Evolutionary conservation across 371 early-diverging fungal genomes (phyloP).

Genomic region (Syncephalastrum monosporum): DNA sequence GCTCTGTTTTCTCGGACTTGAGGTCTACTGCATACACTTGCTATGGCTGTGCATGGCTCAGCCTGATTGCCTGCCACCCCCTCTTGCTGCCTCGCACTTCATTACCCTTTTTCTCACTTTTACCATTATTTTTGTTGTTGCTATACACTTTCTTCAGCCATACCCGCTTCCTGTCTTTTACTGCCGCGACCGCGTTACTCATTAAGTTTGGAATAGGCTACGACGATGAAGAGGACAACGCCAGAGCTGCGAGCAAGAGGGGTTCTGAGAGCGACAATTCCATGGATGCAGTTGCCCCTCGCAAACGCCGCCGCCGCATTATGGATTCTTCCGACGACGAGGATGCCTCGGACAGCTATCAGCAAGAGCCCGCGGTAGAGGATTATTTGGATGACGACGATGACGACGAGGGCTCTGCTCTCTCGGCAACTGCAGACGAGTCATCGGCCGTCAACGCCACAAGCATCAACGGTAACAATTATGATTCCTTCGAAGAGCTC

Average conservation of each 20-base stretch:
- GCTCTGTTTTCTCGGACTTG: too few relatives aligned
- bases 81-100: too few relatives aligned
- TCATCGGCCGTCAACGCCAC: conserved; percentile 1
- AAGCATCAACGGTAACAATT: conserved; percentile 1
- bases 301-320: conserved; percentile 24
- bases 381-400: conserved; percentile 12
- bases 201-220: too few relatives aligned
- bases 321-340: conserved; percentile 23
- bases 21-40: too few relatives aligned
- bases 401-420: conserved; percentile 10
- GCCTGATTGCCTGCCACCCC: too few relatives aligned
- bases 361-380: neutral
- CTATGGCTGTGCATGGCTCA: too few relatives aligned
- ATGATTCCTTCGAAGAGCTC: conserved; percentile 26
- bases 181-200: too few relatives aligned
- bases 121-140: too few relatives aligned
- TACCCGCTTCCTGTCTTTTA: too few relatives aligned
- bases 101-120: too few relatives aligned
- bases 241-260: neutral
- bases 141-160: too few relatives aligned
- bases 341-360: conserved; percentile 1
- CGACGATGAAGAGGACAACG: too few relatives aligned
- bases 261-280: conserved; percentile 9
- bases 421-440: conserved; percentile 8
- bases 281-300: conserved; percentile 5